Conservation (phyloP, 116 monocot genomes). For the Phalaenopsis hybrid region DNA sequence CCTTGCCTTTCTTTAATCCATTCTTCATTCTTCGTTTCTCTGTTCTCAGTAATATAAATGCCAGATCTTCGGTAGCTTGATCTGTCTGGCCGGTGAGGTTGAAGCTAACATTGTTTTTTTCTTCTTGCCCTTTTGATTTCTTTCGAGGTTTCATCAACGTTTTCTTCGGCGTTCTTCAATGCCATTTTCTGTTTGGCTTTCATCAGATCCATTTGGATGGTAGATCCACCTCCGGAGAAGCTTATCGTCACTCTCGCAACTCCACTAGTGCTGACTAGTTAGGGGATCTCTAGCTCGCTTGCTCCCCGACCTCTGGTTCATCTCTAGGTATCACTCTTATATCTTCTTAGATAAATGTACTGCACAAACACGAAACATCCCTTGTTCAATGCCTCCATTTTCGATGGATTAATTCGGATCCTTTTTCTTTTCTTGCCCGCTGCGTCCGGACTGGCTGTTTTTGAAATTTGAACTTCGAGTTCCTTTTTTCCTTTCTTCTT, state of each 20-base stretch:
- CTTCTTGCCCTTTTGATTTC: not conserved
- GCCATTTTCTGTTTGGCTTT: slow-evolving; percentile 1
- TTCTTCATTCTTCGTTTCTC: not conserved
- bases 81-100: not conserved
- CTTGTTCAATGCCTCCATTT: not conserved
- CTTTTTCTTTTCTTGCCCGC: not conserved
- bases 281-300: not conserved
- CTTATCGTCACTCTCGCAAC: not conserved
- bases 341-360: not conserved
- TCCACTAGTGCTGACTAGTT: not conserved
- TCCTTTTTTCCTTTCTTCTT: not conserved
- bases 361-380: too few species aligned
- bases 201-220: not conserved
- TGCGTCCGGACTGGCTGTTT: not conserved
- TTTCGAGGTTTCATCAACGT: not conserved
- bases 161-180: not conserved
- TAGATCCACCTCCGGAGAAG: too few species aligned
- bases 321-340: not conserved
- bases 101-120: not conserved
- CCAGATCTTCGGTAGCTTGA: not conserved
- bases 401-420: not conserved
- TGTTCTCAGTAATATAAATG: not conserved
- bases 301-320: not conserved
- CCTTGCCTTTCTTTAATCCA: not conserved
- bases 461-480: not conserved